Percentiles rank a stretch among this genome's conserved stretches.
phyloP scores from a whole-genome alignment of 208 protist species.

The Leishmania mexicana region DNA sequence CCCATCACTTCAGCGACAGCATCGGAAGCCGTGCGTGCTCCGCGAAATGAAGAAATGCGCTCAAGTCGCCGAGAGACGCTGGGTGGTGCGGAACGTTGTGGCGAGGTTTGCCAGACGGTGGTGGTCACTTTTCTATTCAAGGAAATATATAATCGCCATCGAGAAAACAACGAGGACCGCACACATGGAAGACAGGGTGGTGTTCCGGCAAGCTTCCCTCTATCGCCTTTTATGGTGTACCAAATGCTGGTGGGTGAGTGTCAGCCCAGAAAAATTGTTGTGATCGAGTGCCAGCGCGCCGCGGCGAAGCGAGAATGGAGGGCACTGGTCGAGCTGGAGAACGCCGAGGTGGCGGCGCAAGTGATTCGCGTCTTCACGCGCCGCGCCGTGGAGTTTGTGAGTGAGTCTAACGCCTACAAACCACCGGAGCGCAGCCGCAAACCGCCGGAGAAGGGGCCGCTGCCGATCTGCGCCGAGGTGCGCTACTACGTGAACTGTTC shows the following conservation, averaged over 20 bases:
- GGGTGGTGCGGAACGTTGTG: not conserved
- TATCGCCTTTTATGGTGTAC: slow-evolving; percentile 60
- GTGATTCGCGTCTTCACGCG: slow-evolving; percentile 39
- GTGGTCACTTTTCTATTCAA: slow-evolving; percentile 7
- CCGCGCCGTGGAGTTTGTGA: slow-evolving; percentile 34
- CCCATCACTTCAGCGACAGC: not conserved
- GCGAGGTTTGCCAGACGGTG: slow-evolving; percentile 7
- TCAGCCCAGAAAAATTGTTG: slow-evolving; percentile 44
- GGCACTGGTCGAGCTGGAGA: slow-evolving; percentile 60
- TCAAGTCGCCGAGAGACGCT: not conserved
- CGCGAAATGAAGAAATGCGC: not conserved
- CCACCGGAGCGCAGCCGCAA: not conserved
- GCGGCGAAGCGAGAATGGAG: slow-evolving; percentile 19
- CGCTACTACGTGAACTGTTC: slow-evolving; percentile 35
- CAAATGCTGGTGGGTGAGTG: slow-evolving; percentile 48
- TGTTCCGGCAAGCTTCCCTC: slow-evolving; percentile 15
- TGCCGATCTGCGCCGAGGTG: slow-evolving; percentile 38
- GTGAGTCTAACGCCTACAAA: slow-evolving; percentile 18
- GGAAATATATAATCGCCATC: slow-evolving; percentile 28
- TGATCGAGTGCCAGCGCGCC: slow-evolving; percentile 27
- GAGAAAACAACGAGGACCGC: slow-evolving; percentile 10
- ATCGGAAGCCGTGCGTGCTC: not conserved
- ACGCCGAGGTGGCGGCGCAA: slow-evolving; percentile 27
- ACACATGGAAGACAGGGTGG: not conserved
- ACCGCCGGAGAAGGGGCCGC: not conserved